These are phyloP conservation scores for Tolypocladium pustulatum DNA, from an alignment of 2,329 filamentous ascomycete genomes.

Conservation along the genomic window DNA sequence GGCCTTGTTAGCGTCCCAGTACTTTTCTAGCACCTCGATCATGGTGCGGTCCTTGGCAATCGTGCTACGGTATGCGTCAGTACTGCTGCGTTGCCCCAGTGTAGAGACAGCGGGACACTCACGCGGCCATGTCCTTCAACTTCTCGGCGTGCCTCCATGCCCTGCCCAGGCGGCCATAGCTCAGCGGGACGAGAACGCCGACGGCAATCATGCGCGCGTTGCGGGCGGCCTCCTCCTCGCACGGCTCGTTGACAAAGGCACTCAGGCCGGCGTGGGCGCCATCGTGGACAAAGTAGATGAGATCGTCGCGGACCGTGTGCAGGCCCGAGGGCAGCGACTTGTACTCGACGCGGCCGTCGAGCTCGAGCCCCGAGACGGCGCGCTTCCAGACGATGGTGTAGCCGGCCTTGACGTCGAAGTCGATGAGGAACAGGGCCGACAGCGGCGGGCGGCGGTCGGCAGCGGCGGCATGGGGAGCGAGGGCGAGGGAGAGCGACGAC, in stretches of 20 bases:
- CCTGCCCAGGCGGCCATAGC: constrained; percentile 73
- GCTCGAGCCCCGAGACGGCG: constrained; percentile 54
- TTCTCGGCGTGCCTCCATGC: constrained; percentile 79
- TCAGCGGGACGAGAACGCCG: constrained; percentile 76
- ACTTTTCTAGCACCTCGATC: constrained; percentile 58
- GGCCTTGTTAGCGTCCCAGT: constrained; percentile 55
- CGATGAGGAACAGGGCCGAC: constrained; percentile 76
- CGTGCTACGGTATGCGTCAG: constrained; percentile 23
- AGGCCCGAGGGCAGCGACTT: constrained; percentile 90
- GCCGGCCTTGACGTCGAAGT: constrained; percentile 86
- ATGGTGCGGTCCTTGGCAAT: constrained; percentile 57
- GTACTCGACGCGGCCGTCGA: constrained; percentile 88
- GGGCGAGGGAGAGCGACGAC: constrained; percentile 22
- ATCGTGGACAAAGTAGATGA: constrained; percentile 89
- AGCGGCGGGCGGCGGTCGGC: constrained; percentile 29
- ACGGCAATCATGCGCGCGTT: constrained; percentile 91
- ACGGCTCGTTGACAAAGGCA: constrained; percentile 78
- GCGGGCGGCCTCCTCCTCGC: constrained; percentile 63
- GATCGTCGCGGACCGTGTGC: constrained; percentile 77
- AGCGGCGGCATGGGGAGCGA: constrained; percentile 17
- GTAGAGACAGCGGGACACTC: constrained; percentile 13
- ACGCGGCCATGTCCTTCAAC: constrained; percentile 66
- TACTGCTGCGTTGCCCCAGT: background rate
- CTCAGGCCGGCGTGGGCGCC: constrained; percentile 74
- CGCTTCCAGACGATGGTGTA: constrained; percentile 87